These are phyloP conservation scores for Colletotrichum nymphaeae DNA, from an alignment of 2,329 filamentous ascomycete species.

Conservation along the genomic window DNA sequence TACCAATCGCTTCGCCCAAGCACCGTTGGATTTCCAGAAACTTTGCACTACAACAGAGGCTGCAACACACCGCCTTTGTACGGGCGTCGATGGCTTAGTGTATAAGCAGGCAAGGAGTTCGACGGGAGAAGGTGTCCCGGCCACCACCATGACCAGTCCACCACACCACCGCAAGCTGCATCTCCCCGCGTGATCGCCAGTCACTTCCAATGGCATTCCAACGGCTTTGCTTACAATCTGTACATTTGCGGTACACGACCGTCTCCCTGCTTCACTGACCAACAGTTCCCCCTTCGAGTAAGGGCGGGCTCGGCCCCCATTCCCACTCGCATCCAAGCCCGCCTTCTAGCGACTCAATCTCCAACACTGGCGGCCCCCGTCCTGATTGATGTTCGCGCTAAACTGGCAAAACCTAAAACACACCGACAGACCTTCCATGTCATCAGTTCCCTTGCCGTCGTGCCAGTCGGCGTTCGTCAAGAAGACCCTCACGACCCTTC, in stretches of 20 bases:
- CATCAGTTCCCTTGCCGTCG: constrained; percentile 4
- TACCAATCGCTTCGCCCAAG: not conserved
- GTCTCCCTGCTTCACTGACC: constrained; percentile 14
- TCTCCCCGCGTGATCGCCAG: not conserved
- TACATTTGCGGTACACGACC: not conserved
- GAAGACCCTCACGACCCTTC: not conserved
- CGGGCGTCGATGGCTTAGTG: not conserved
- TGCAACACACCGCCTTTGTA: constrained; percentile 6
- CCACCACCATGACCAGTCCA: not conserved
- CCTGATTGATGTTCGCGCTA: constrained; percentile 7
- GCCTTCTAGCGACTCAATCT: constrained; percentile 22
- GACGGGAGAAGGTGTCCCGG: too few species aligned
- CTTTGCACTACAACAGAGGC: not conserved
- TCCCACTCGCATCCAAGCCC: constrained; percentile 15
- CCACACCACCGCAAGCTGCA: not conserved
- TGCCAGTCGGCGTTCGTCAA: not conserved
- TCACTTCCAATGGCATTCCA: not conserved
- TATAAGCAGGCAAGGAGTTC: not conserved
- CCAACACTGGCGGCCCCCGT: constrained; percentile 30
- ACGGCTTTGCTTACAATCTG: constrained; percentile 4
- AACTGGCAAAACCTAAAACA: constrained; percentile 29
- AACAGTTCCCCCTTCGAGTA: constrained; percentile 18
- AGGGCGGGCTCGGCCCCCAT: constrained; percentile 15
- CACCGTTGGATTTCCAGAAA: not conserved
- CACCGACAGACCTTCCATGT: constrained; percentile 20